A percentile compares a stretch with the other conserved stretches of the same genome.
Conservation (phyloP, 495 filamentous ascomycete genomes). For the Xylaria nigripes region DNA sequence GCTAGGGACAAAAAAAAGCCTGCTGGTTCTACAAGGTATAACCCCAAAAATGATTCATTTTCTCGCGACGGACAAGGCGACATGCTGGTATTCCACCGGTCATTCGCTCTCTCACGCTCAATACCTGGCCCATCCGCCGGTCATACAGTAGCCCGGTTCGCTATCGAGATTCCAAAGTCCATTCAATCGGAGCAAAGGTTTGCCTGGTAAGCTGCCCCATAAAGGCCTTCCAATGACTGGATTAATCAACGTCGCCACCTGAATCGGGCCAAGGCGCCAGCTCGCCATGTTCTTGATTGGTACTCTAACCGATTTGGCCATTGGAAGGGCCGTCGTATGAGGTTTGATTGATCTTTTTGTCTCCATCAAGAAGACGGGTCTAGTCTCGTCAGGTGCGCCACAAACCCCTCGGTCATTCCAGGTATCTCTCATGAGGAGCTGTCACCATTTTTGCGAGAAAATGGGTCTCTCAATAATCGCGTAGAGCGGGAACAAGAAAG, state of each 20-base stretch:
- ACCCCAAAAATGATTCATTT: background rate
- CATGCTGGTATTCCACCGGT: background rate
- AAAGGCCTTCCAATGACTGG: background rate
- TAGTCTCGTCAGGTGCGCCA: constrained; percentile 1
- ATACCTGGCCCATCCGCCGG: background rate
- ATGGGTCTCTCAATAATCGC: background rate
- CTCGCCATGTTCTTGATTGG: constrained; percentile 4
- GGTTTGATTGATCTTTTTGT: background rate
- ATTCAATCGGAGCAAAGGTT: background rate
- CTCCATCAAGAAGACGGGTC: background rate
- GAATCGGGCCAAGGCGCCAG: background rate
- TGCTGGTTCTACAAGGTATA: background rate
- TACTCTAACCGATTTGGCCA: background rate
- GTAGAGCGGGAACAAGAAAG: background rate
- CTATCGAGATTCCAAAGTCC: background rate
- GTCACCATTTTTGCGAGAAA: background rate
- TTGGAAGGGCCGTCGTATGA: too few relatives aligned
- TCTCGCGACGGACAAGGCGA: background rate
- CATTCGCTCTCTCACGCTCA: background rate
- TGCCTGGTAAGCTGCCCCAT: background rate
- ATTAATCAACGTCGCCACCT: background rate
- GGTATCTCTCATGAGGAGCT: background rate
- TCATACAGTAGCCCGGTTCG: background rate
- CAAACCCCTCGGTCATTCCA: background rate
- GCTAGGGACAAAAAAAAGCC: too few relatives aligned